Evolutionary conservation across 192 early-diverging fungal species (phyloP), one percentile per base, ranked within the genome.

Genomic region (Coemansia sp.): DNA sequence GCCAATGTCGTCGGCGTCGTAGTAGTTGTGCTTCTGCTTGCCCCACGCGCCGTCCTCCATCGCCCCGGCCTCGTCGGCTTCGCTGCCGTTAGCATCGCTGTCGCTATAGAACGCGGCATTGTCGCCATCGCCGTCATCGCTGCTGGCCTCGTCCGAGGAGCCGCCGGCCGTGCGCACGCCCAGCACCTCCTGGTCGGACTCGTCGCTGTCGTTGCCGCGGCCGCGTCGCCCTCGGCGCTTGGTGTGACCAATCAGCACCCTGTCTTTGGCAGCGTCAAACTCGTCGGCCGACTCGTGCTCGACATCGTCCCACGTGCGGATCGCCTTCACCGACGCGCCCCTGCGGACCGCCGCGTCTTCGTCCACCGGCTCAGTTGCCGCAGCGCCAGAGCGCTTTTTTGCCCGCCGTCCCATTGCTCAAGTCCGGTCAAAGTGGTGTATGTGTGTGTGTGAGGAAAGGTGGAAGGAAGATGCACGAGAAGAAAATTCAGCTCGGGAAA

Each of bases 161-260:
- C 44, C 38, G 32, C 26, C 64, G 2, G 70, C 79, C 11, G 82
- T 81, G 14, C 29, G 50, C n/a, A 92, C 67, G 26, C 84, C 85
- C 55, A 89, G 81, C 3, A 92, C 87, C 65, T 93, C 89, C 43
- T 88, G 75, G 53, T 92, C 88, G 8, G 81, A 85, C n/a, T 83
- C 80, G 32, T 19, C 49, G 32, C 22, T 30, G 22, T 82, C 84
- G 23, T 76, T 64, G 30, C 19, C 15, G 41, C 48, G 60, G 30
- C 51, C 62, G 20, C 48, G 46, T 35, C 22, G 32, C n/a, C n/a
- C n/a, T n/a, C n/a, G n/a, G n/a, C n/a, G n/a, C 42, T 10, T 7
- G 45, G 75, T 45, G 31, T 65, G 53, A 15, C 69, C 73, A 14
- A 84, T 55, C 10, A 83, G 62, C 11, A 86, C 70, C 38, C 81